Evolutionary conservation across 2,329 filamentous ascomycete genomes (phyloP).

Genomic region (Diaporthe ilicicola): DNA sequence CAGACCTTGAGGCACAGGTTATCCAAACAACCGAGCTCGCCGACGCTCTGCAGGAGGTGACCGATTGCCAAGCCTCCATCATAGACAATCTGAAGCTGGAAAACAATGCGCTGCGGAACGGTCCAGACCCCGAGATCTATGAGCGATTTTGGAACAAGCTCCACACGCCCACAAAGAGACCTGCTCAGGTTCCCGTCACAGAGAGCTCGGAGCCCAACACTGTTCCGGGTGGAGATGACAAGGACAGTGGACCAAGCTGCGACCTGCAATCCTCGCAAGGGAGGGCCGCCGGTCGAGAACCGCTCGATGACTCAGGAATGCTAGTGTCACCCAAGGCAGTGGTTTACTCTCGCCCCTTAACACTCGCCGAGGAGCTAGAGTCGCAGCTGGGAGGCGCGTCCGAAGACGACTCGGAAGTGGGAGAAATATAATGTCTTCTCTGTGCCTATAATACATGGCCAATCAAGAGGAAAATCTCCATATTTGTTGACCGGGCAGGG

Average conservation of each 20-base stretch:
- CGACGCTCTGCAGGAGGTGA: background rate
- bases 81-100: background rate
- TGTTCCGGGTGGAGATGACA: too few species aligned
- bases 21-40: background rate
- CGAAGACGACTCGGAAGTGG: background rate
- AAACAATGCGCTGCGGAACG: background rate
- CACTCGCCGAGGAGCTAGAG: constrained; percentile 2
- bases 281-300: background rate
- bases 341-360: background rate
- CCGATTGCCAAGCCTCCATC: background rate
- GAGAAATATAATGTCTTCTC: background rate
- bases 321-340: too few species aligned
- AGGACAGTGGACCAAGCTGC: too few species aligned
- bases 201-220: background rate
- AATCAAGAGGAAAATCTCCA: too few species aligned
- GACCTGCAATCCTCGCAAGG: background rate
- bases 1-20: background rate
- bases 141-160: background rate
- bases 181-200: too few species aligned
- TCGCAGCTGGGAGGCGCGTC: background rate
- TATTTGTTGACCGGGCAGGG: too few species aligned
- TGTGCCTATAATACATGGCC: too few species aligned
- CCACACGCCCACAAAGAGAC: background rate
- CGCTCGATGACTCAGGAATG: too few species aligned
- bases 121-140: background rate